Evolutionary conservation across 208 protist species (phyloP), one percentile per base, ranked within the genome.

Genomic region (Angomonas ambiguus): DNA sequence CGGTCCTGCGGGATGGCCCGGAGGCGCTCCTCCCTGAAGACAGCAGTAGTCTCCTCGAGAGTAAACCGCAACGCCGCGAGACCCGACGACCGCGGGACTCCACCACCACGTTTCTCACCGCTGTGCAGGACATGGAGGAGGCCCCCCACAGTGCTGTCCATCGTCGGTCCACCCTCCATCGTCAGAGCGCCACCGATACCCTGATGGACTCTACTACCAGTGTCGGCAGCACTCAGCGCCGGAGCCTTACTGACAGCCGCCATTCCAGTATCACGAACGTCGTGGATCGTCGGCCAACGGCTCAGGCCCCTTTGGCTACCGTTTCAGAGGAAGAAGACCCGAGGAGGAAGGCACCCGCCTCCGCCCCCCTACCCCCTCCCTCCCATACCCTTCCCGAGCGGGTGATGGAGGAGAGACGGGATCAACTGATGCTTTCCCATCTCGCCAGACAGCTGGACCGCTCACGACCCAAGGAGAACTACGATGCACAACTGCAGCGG

Each of bases 351-450:
- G 3, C 55, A 4, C 27, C 27, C 3, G 27, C 22, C 6, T 2
- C 13, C 2, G 20, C 55, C 4, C 20, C 10, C 22, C 22, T 5
- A 8, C 4, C 27, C 31, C 4, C 55, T 3, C 31, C 38, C 18
- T 20, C 38, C 18, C 38, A 11, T 48, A 53, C 48, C 10, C 22
- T 53, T 4, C 51, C 51, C 1, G 18, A 71, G 56, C 51, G 51
- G 22, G 67, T 78, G 20, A 41, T 88, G 51, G 65, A 73, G 62
- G 53, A 80, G 75, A 77, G 79, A 22, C 66, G 67, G 20, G 83
- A 89, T 32, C 80, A 89, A 74, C 78, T 86, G 45, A 89, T 89
- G 77, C 68, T 89, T 60, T 70, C 70, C 1, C 77, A 86, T 61
- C 55, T 82, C 28, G 80, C 83, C 2, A 49, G 41, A 6, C 67